Evolutionary conservation across 768 basidiomycete genomes (phyloP).

Genomic region (Mycena haematopus): DNA sequence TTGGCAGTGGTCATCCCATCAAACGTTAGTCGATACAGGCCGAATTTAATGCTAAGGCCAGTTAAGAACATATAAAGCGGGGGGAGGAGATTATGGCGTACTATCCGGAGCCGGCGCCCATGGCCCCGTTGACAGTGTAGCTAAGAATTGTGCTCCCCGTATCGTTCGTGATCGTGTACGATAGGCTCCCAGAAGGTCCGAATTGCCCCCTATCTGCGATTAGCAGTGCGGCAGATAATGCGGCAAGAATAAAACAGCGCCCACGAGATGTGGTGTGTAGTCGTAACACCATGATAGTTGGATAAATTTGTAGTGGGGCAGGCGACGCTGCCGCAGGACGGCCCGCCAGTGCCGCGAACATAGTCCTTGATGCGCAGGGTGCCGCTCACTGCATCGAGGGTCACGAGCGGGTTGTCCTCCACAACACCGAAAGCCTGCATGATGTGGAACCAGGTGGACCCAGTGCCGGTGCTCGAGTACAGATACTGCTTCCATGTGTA

Average conservation of each 20-base stretch:
- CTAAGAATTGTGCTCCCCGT: slow-evolving; percentile 20
- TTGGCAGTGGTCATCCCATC: slow-evolving; percentile 30
- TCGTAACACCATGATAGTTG: slow-evolving; percentile 25
- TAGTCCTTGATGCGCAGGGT: slow-evolving; percentile 40
- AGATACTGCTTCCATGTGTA: slow-evolving; percentile 34
- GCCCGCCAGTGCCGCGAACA: slow-evolving; percentile 31
- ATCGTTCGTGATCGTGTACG: slow-evolving; percentile 27
- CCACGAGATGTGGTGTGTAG: slow-evolving; percentile 26
- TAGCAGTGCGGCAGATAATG: not conserved
- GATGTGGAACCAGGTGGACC: slow-evolving; percentile 35
- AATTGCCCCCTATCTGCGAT: slow-evolving; percentile 24
- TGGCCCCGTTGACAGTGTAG: slow-evolving; percentile 25
- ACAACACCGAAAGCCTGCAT: slow-evolving; percentile 29
- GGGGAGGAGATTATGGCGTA: not conserved
- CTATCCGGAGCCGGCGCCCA: slow-evolving; percentile 30
- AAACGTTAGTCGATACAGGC: slow-evolving; percentile 23
- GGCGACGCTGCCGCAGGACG: slow-evolving; percentile 18
- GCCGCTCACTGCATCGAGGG: slow-evolving; percentile 34
- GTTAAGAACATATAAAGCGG: not conserved
- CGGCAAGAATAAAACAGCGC: not conserved
- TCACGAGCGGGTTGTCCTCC: slow-evolving; percentile 36
- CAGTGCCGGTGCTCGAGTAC: slow-evolving; percentile 32
- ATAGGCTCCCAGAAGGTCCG: slow-evolving; percentile 24
- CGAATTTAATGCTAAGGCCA: slow-evolving; percentile 27
- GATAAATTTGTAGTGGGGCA: slow-evolving; percentile 20